Evolutionary conservation across 2,329 filamentous ascomycete species (phyloP).

Genomic region (Ramularia collo-cygni): DNA sequence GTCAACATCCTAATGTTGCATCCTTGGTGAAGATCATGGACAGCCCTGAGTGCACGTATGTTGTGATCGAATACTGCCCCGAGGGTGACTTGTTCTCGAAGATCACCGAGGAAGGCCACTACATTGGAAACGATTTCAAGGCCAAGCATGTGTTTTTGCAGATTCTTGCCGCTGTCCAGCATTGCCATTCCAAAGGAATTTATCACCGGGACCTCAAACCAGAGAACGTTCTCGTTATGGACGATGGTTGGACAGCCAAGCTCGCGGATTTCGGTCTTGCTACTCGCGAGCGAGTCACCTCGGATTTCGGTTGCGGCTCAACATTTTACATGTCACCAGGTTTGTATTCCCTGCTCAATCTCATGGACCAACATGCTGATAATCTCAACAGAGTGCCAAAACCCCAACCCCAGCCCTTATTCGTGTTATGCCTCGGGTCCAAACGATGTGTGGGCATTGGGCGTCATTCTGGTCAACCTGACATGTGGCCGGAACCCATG

Average conservation of each 20-base stretch:
- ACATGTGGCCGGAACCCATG: conserved; percentile 97
- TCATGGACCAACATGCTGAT: conserved; percentile 9
- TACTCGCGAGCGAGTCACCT: conserved; percentile 72
- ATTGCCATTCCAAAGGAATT: conserved; percentile 87
- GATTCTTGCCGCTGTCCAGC: conserved; percentile 90
- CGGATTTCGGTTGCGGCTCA: conserved; percentile 95
- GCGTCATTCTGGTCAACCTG: conserved; percentile 94
- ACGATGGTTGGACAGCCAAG: conserved; percentile 84
- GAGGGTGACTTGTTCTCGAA: conserved; percentile 96
- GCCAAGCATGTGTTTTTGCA: conserved; percentile 86
- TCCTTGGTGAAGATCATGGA: conserved; percentile 92
- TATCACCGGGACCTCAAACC: conserved; percentile 98
- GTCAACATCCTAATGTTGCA: conserved; percentile 85
- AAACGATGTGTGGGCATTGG: conserved; percentile 97
- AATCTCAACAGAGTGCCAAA: conserved; percentile 70
- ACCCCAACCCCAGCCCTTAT: conserved; percentile 60
- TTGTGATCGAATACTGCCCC: conserved; percentile 93
- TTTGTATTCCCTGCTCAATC: conserved; percentile 38
- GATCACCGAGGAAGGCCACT: conserved; percentile 91
- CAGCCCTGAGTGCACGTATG: conserved; percentile 84
- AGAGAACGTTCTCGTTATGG: conserved; percentile 91
- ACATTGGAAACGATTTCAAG: conserved; percentile 84
- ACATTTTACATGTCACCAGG: conserved; percentile 99
- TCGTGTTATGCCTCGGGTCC: conserved; percentile 83
- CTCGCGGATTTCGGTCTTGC: conserved; percentile 96